These are phyloP conservation scores for Cyberlindnera misumaiensis DNA, from an alignment of 805 yeast genomes.

Conservation along the genomic window DNA sequence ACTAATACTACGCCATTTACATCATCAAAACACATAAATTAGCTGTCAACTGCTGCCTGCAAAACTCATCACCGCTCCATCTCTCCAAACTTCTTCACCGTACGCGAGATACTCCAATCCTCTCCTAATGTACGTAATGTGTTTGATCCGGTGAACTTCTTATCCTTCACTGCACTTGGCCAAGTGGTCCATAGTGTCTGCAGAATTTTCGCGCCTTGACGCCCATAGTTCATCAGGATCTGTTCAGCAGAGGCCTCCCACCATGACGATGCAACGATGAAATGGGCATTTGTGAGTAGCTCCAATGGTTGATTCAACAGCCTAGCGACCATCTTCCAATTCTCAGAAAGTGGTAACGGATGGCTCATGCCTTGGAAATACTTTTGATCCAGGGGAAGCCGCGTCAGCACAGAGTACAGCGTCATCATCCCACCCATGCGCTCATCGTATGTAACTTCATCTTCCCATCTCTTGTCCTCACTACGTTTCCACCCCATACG, in stretches of 20 bases:
- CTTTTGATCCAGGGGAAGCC: slow-evolving; percentile 32
- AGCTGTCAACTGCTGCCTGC: too few species aligned
- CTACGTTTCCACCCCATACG: slow-evolving; percentile 84
- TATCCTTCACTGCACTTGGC: slow-evolving; percentile 44
- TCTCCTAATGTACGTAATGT: slow-evolving; percentile 73
- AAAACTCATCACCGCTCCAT: slow-evolving; percentile 27
- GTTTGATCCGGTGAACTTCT: slow-evolving; percentile 68
- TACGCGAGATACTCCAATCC: slow-evolving; percentile 54
- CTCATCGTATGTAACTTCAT: slow-evolving; percentile 69
- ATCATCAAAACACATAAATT: too few species aligned
- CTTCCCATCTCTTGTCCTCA: slow-evolving; percentile 35
- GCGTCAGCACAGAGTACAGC: slow-evolving; percentile 69
- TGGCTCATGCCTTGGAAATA: slow-evolving; percentile 29
- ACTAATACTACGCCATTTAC: too few species aligned
- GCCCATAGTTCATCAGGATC: slow-evolving; percentile 52
- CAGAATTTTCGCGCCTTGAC: slow-evolving; percentile 63
- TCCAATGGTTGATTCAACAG: slow-evolving; percentile 48
- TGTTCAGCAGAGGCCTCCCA: slow-evolving; percentile 77
- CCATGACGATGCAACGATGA: slow-evolving; percentile 70
- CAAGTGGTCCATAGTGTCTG: slow-evolving; percentile 39
- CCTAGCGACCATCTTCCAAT: slow-evolving; percentile 75
- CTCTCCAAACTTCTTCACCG: slow-evolving; percentile 32
- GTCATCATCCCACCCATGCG: slow-evolving; percentile 82
- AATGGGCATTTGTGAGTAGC: slow-evolving; percentile 61
- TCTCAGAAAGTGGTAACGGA: slow-evolving; percentile 49